Evolutionary conservation across 228 moss, liverwort and hornwort genomes (phyloP).

Genomic region (Sphagnum magellanicum): DNA sequence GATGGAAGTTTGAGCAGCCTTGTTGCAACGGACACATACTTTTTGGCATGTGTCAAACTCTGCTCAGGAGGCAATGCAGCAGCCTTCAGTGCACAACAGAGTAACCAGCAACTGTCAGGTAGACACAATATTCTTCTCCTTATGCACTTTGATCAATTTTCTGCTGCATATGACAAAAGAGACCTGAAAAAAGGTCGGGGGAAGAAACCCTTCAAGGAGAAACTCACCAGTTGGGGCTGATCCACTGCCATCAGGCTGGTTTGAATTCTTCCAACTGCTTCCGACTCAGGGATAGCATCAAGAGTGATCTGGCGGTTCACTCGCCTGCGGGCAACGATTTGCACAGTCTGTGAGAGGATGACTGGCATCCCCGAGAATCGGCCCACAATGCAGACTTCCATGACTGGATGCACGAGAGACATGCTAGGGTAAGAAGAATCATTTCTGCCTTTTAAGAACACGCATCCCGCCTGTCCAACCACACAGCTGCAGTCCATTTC

Average conservation of each 20-base stretch:
- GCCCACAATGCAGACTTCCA: constrained; percentile 64
- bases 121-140: not conserved
- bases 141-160: not conserved
- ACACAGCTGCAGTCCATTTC: constrained; percentile 52
- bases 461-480: constrained; percentile 54
- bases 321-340: constrained; percentile 46
- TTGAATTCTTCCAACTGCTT: constrained; percentile 34
- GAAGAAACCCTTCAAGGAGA: not conserved
- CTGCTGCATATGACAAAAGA: too few species aligned
- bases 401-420: constrained; percentile 26
- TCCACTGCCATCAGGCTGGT: constrained; percentile 25
- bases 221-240: constrained; percentile 38
- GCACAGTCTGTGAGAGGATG: constrained; percentile 53
- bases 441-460: constrained; percentile 38
- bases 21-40: too few species aligned
- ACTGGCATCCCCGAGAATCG: constrained; percentile 40
- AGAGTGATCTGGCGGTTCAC: constrained; percentile 26
- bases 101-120: not conserved
- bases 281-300: constrained; percentile 65
- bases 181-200: too few species aligned
- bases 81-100: not conserved
- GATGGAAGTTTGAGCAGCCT: too few species aligned
- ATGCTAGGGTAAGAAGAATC: constrained; percentile 23
- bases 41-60: too few species aligned
- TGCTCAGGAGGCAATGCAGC: too few species aligned